Evolutionary conservation across 202 grass and related monocot genomes (phyloP).

Genomic region (Dendrocalamus latiflorus): DNA sequence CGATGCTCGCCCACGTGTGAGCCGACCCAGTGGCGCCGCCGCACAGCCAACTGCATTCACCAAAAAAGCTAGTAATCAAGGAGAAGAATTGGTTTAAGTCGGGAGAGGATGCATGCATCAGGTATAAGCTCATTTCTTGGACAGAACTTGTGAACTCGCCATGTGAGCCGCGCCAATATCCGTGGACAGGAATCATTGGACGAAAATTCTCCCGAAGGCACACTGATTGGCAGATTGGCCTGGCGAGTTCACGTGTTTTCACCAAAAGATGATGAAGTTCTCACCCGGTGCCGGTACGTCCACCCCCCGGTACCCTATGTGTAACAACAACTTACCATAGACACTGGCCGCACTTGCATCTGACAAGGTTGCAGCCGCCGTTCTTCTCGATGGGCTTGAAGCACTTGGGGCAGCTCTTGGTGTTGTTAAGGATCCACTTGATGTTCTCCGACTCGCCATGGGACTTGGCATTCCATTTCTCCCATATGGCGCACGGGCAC

Average conservation of each 20-base stretch:
- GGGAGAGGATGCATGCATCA: neutral
- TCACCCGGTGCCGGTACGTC: neutral
- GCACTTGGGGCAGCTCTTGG: conserved; percentile 74
- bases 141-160: neutral
- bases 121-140: neutral
- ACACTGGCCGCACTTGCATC: conserved; percentile 56
- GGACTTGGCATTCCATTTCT: conserved; percentile 44
- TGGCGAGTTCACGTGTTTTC: neutral
- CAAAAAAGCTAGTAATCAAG: neutral
- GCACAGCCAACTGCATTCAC: conserved; percentile 59
- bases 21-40: conserved; percentile 18
- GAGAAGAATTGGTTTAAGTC: neutral
- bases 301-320: neutral
- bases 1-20: conserved; percentile 12
- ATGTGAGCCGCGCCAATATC: neutral
- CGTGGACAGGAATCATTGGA: neutral
- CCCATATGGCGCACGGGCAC: conserved; percentile 67
- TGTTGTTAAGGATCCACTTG: conserved; percentile 64
- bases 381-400: conserved; percentile 60
- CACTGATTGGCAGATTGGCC: neutral
- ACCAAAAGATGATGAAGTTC: neutral
- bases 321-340: conserved; percentile 52
- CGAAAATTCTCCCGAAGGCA: neutral
- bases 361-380: conserved; percentile 66
- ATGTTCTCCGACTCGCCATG: conserved; percentile 35